These are phyloP conservation scores for Pichia sp. DNA, from an alignment of 1,139 yeast species.

Conservation along the genomic window DNA sequence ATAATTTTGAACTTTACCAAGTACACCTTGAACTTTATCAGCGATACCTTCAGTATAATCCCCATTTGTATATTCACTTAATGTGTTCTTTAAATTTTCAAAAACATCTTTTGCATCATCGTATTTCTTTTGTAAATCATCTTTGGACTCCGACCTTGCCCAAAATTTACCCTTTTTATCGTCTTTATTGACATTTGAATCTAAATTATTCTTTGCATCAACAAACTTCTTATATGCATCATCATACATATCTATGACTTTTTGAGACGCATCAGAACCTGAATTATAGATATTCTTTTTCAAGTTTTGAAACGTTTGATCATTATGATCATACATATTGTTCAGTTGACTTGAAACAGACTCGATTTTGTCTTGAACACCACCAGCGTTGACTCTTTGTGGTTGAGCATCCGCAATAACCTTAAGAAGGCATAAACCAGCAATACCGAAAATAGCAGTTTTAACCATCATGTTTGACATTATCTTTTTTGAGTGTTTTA, in stretches of 20 bases:
- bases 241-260: constrained; percentile 7
- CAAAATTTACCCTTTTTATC: constrained; percentile 4
- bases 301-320: constrained; percentile 1
- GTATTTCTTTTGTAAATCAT: constrained; percentile 7
- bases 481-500: neutral
- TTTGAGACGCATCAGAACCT: constrained; percentile 9
- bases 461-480: constrained; percentile 3
- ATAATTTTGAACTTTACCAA: constrained; percentile 31
- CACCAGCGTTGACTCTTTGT: neutral
- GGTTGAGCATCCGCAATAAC: constrained; percentile 1
- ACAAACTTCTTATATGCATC: constrained; percentile 8
- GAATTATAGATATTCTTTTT: constrained; percentile 1
- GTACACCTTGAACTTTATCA: constrained; percentile 1
- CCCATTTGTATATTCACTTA: constrained; percentile 19
- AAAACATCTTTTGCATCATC: constrained; percentile 9
- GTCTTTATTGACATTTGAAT: neutral
- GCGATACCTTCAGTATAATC: constrained; percentile 5
- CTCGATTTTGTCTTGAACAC: neutral
- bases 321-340: neutral
- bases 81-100: constrained; percentile 18
- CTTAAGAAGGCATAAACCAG: constrained; percentile 5
- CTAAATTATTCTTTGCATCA: constrained; percentile 10
- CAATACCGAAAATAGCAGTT: constrained; percentile 7
- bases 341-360: neutral
- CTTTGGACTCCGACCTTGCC: constrained; percentile 3